Percentiles rank a stretch among this genome's conserved stretches.
Conservation (phyloP, 257 asterid genomes). For the Jasminum sambac region DNA sequence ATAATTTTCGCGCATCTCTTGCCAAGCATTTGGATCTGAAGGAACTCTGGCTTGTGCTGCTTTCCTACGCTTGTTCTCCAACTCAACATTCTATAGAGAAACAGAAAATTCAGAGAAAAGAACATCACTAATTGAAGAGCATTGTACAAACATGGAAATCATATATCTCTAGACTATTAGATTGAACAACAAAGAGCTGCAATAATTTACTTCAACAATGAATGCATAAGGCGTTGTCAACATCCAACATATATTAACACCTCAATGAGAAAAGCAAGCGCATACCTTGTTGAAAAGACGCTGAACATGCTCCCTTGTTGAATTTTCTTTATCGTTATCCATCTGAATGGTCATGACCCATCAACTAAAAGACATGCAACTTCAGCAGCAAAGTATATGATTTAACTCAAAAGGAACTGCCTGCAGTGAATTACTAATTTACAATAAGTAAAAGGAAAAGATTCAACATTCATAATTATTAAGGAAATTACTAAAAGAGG, state of each 20-base stretch:
- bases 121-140: slow-evolving; percentile 4
- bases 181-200: slow-evolving; percentile 8
- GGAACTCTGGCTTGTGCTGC: slow-evolving; percentile 86
- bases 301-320: slow-evolving; percentile 67
- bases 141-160: background rate
- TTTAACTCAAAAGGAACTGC: slow-evolving; percentile 27
- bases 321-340: slow-evolving; percentile 59
- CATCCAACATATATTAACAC: background rate
- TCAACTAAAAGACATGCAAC: slow-evolving; percentile 32
- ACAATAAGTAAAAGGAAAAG: background rate
- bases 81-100: slow-evolving; percentile 63
- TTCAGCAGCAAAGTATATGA: slow-evolving; percentile 20
- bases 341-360: slow-evolving; percentile 74
- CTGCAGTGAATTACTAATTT: slow-evolving; percentile 20
- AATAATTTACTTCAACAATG: background rate
- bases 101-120: slow-evolving; percentile 14
- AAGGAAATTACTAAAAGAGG: background rate
- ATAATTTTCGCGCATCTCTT: slow-evolving; percentile 90
- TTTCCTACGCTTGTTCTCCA: slow-evolving; percentile 80
- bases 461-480: background rate
- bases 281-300: slow-evolving; percentile 75
- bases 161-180: slow-evolving; percentile 4
- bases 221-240: background rate
- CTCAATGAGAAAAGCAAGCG: background rate
- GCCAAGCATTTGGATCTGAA: slow-evolving; percentile 94